Base-by-base conservation (phyloP, 805 yeast genomes). In the Lipomyces oligophaga region DNA sequence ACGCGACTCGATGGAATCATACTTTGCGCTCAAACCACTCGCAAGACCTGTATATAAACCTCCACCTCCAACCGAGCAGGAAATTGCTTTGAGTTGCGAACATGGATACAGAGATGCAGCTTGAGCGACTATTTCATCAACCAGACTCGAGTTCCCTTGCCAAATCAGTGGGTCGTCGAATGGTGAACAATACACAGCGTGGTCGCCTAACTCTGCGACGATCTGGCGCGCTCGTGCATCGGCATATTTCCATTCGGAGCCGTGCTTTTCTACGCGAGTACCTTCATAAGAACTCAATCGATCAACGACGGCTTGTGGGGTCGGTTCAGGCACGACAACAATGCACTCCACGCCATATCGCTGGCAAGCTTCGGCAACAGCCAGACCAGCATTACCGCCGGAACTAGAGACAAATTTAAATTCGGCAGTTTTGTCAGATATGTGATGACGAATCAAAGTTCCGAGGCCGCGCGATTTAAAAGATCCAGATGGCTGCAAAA, bases 331-430 rank as follows among this genome's bases (percentile, higher is more conserved):
- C 1, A 82, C 76, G 0, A 78, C 83, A 1, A 82, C 85, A 0
- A 83, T 78, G 55, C 82, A 77, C 1, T 59, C 61, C 6, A 45
- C 34, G 2, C 81, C 81, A 61, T 83, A 68, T 42, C 78, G 75
- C 46, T 76, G 78, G 2, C 96, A 95, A 15, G 95, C 84, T 63
- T 68, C 85, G 0, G 97, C 97, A 15, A 88, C 96, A 52, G 97
- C 97, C 60, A 88, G 90, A 2, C 97, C 97, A 53, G 94, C 97
- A 65, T 90, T 90, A 31, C 97, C 97, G 3, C 96, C 97, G 18
- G 96, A 86, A 59, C 95, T 87, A 0, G 95, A 94, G 66, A 85
- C 83, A 57, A 89, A 63, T 45, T 59, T 66, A 27, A 58, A 58
- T 31, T 50, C 40, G 19, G 59, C 54, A 18, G 60, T 52, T 3